Evolutionary conservation across 2,329 filamentous ascomycete species (phyloP), one percentile per base, ranked within the genome.

Genomic region (Blastomyces parvus): DNA sequence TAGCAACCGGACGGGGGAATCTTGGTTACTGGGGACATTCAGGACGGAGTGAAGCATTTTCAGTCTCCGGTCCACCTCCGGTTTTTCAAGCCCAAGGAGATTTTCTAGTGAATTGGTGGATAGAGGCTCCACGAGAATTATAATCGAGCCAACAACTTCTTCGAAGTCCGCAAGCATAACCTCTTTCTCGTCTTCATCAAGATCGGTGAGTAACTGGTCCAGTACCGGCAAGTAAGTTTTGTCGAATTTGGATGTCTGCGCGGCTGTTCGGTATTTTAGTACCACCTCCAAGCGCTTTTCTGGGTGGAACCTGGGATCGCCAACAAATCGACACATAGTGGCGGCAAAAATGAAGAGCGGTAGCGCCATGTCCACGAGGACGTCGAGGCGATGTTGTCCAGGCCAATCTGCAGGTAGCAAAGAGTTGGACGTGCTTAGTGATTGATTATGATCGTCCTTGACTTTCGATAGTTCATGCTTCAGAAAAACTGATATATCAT

Each of bases 271-370:
- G 38, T 65, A 46, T 38, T 56, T 59, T 22, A 70, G 62, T 27
- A 71, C 38, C 11, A 63, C 61, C 6, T 19, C 58, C 50, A 64
- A 67, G 19, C 64, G 62, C 11, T 61, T 60, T 22, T 55, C 11
- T 48, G 68, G 65, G 14, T 65, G 42, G 60, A 62, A 66, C 27
- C 64, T 58, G 6, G 19, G 11, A 61, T 72, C 68, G 14, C 61
- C 61, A 19, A 74, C 57, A 64, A 70, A 70, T 3, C 69, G 70
- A 64, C 66, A 73, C 17, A 69, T 57, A 19, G 71, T 70, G 25
- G 65, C 59, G 2, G 67, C 67, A 33, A 61, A 73, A 55, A 67
- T 73, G 53, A 76, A 74, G n/a, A 74, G 63, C n/a, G 71, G 69
- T 59, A 61, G 42, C 25, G 74, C 66, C 60, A 72, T 68, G 22